A percentile compares a stretch with the other conserved stretches of the same genome.
Conservation (phyloP, 2,329 filamentous ascomycete species). For the Sporothrix variecibatus region DNA sequence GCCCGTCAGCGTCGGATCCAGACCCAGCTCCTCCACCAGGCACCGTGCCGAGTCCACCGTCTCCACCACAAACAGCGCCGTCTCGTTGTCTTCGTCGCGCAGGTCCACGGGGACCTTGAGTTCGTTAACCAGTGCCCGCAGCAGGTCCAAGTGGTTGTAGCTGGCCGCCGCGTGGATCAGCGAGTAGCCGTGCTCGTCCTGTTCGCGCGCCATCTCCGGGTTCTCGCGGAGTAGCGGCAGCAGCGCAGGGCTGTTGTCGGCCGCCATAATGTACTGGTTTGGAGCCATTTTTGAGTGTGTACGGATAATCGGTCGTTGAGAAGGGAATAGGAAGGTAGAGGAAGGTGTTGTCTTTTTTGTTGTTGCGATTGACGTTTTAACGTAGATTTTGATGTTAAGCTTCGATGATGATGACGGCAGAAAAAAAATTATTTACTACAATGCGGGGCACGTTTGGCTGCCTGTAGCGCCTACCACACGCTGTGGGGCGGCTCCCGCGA, state of each 20-base stretch:
- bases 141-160: slow-evolving; percentile 82
- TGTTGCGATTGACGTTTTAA: neutral
- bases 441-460: slow-evolving; percentile 17
- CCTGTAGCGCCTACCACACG: neutral
- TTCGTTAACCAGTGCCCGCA: slow-evolving; percentile 73
- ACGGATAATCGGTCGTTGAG: neutral
- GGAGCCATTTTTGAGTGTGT: slow-evolving; percentile 45
- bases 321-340: neutral
- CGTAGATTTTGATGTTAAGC: neutral
- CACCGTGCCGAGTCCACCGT: slow-evolving; percentile 74
- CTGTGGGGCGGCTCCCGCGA: slow-evolving; percentile 4
- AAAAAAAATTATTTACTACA: slow-evolving; percentile 2
- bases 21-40: slow-evolving; percentile 79
- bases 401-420: neutral
- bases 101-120: slow-evolving; percentile 79
- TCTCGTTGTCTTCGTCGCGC: slow-evolving; percentile 88
- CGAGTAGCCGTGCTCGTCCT: slow-evolving; percentile 93
- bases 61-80: slow-evolving; percentile 91
- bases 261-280: slow-evolving; percentile 75
- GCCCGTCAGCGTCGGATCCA: slow-evolving; percentile 66
- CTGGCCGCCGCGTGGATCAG: slow-evolving; percentile 90
- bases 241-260: slow-evolving; percentile 75
- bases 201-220: slow-evolving; percentile 72
- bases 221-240: slow-evolving; percentile 72
- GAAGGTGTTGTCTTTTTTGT: neutral